Conservation (phyloP, 2,329 filamentous ascomycete species). For the Pseudogymnoascus sp. region DNA sequence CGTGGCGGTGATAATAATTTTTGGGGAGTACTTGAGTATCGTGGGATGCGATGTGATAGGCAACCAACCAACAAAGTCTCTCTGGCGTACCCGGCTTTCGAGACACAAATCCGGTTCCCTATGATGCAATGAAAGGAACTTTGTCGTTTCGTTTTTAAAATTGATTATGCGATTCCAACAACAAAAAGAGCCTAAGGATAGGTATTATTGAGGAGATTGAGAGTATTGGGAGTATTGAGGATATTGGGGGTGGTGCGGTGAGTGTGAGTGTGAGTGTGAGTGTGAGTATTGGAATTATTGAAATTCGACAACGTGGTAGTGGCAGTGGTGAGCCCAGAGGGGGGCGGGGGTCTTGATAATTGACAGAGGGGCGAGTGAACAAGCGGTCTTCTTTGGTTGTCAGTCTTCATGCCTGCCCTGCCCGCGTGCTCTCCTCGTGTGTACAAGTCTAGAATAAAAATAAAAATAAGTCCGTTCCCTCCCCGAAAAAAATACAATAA, state of each 20-base stretch:
- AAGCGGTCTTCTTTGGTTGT: slow-evolving; percentile 8
- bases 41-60: neutral
- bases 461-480: neutral
- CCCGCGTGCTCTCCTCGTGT: neutral
- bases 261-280: too few species aligned
- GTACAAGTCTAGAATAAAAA: neutral
- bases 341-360: slow-evolving; percentile 12
- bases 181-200: neutral
- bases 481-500: neutral
- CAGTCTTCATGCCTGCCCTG: slow-evolving; percentile 1
- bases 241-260: neutral
- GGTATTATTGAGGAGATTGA: neutral
- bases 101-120: neutral
- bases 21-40: neutral
- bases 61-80: neutral
- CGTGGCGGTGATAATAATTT: neutral
- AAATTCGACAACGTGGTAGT: too few species aligned
- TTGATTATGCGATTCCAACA: neutral
- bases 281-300: neutral
- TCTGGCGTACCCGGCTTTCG: neutral
- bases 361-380: slow-evolving; percentile 16
- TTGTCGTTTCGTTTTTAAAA: neutral
- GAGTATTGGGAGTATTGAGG: neutral
- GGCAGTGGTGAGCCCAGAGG: slow-evolving; percentile 13
- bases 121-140: neutral